Percentiles rank a stretch among this genome's conserved stretches.
Evolutionary conservation across 2,329 filamentous ascomycete genomes (phyloP).

Genomic region (Ambrosiella cleistominuta): DNA sequence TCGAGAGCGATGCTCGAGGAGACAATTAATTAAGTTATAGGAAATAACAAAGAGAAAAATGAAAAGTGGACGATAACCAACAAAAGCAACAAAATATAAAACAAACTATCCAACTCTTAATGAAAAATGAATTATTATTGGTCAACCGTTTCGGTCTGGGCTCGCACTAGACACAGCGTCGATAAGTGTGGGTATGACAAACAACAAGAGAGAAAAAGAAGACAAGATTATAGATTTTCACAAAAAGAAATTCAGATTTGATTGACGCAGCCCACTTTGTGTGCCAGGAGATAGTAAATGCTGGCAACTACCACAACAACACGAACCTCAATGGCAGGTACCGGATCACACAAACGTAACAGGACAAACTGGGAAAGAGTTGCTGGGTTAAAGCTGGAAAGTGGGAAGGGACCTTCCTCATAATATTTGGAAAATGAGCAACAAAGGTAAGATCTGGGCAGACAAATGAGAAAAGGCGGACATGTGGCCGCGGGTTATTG

Average conservation of each 20-base stretch:
- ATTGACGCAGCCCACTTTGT: too few relatives aligned
- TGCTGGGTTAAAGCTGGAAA: not conserved
- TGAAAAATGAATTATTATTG: not conserved
- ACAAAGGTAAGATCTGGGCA: not conserved
- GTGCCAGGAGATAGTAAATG: too few relatives aligned
- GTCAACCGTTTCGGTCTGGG: not conserved
- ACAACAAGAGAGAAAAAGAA: slow-evolving; percentile 1
- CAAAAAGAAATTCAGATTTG: not conserved
- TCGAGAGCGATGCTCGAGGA: not conserved
- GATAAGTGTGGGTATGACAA: not conserved
- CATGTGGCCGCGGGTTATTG: not conserved
- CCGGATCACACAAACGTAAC: too few relatives aligned
- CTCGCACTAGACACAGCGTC: not conserved
- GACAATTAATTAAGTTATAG: not conserved
- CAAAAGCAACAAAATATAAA: not conserved
- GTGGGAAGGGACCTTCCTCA: not conserved
- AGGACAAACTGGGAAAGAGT: not conserved
- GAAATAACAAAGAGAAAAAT: not conserved
- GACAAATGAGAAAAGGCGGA: not conserved
- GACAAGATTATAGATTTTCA: not conserved
- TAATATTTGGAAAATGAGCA: not conserved
- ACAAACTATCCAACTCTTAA: not conserved
- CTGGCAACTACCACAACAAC: not conserved
- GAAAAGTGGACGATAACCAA: not conserved
- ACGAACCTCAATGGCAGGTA: not conserved